Evolutionary conservation across 495 filamentous ascomycete genomes (phyloP), one percentile per base, ranked within the genome.

Genomic region (Neurospora terricola): DNA sequence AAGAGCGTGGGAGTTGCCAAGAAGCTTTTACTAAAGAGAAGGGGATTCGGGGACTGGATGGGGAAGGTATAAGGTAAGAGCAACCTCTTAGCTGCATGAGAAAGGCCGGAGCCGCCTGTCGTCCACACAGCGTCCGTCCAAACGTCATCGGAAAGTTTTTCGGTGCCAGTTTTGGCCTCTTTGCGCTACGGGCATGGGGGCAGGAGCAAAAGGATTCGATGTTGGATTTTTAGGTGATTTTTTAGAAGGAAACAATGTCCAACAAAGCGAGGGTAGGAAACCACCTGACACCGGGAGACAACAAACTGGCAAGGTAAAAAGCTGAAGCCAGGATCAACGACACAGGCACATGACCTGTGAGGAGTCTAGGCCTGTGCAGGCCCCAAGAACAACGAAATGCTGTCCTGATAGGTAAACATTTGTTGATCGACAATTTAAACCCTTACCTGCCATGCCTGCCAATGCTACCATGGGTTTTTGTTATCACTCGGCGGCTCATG

Each of bases 51-150:
- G 73, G 75, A 36, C 74, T 78, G 62, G 39, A 79, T 77, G 70
- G 69, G 77, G 76, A 77, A 79, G 75, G 78, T 80, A 75, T 80
- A 73, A 79, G 74, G 79, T 80, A 80, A 80, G 70, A 77, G 73
- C 48, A 80, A 80, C 79, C 75, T 75, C 75, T 62, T 78, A 77
- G 79, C 76, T 79, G 78, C 79, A 79, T 75, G 30, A 62, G 66
- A 78, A 36, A 34, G 54, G 54, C 69, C 75, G 77, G 79, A 75
- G 75, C 73, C 70, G 54, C 54, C 54, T 66, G 54, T 34, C 54
- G 54, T 30, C 54, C 54, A 66, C 27, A 62, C 54, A 62, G 48
- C 48, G 12, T 30, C 48, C 48, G 12, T 62, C 27, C 6, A 66
- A 66, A 66, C 54, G 54, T 66, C 54, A 66, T 66, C 54, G 54